These are phyloP conservation scores for Stemphylium lycopersici DNA, from an alignment of 2,329 filamentous ascomycete species.

Conservation along the genomic window DNA sequence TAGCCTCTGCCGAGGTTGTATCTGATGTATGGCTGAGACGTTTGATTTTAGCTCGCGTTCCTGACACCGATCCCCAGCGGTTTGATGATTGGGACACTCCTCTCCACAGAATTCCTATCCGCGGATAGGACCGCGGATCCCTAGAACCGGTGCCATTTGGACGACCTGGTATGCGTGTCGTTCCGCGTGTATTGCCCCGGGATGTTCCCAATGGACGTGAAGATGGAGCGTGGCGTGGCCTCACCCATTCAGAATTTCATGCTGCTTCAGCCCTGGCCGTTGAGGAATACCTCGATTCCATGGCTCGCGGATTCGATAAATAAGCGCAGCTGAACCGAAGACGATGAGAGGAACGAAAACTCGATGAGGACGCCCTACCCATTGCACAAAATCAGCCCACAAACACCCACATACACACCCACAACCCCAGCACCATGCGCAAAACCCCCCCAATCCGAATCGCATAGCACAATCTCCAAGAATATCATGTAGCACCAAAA, in stretches of 20 bases:
- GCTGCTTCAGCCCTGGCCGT: too few species aligned
- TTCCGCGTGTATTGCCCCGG: background rate
- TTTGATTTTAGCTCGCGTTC: constrained; percentile 7
- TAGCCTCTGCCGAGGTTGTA: constrained; percentile 10
- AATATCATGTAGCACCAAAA: constrained; percentile 42
- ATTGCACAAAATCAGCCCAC: constrained; percentile 10
- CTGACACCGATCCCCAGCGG: background rate
- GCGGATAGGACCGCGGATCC: background rate
- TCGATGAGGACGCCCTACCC: constrained; percentile 2
- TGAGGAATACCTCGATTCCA: too few species aligned
- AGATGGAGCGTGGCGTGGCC: background rate
- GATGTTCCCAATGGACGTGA: background rate
- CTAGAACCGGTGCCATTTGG: background rate
- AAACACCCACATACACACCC: constrained; percentile 15
- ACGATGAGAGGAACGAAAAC: background rate
- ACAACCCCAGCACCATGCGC: constrained; percentile 13
- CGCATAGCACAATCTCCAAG: constrained; percentile 37
- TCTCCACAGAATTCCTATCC: background rate
- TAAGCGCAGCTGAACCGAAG: background rate
- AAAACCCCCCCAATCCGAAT: constrained; percentile 18
- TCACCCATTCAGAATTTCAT: background rate
- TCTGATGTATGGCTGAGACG: constrained; percentile 25
- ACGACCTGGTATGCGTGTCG: background rate
- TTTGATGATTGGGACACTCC: background rate
- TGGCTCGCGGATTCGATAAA: too few species aligned